These are phyloP conservation scores for Solanum hybrid DNA, from an alignment of 305 asterid genomes.

Conservation along the genomic window DNA sequence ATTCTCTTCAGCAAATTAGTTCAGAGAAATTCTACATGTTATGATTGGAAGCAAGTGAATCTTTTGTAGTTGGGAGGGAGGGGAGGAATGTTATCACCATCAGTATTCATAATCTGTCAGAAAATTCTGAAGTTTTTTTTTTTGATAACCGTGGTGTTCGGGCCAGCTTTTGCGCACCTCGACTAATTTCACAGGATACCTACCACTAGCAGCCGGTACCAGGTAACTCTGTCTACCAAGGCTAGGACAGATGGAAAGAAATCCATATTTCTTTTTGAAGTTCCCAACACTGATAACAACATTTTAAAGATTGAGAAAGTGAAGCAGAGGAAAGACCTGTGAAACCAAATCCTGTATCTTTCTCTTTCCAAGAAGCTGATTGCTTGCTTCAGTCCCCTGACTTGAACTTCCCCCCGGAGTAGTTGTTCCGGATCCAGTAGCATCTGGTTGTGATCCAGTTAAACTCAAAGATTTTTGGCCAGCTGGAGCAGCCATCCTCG, in stretches of 20 bases:
- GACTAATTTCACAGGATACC: not conserved
- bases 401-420: constrained; percentile 95
- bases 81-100: not conserved
- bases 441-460: constrained; percentile 92
- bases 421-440: constrained; percentile 81
- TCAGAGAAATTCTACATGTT: not conserved
- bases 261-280: not conserved
- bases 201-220: not conserved
- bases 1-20: not conserved
- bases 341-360: constrained; percentile 81
- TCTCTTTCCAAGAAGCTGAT: constrained; percentile 89
- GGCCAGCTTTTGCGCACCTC: not conserved
- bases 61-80: not conserved
- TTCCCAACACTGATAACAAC: not conserved
- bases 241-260: not conserved
- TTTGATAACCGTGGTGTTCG: not conserved
- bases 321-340: constrained; percentile 41
- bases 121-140: not conserved
- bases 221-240: not conserved
- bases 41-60: not conserved
- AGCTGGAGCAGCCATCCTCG: constrained; percentile 53
- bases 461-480: constrained; percentile 78
- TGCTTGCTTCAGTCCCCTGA: constrained; percentile 87
- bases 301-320: not conserved
- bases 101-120: not conserved